Evolutionary conservation across 768 basidiomycete genomes (phyloP).

Genomic region (Boletus coccyginus): DNA sequence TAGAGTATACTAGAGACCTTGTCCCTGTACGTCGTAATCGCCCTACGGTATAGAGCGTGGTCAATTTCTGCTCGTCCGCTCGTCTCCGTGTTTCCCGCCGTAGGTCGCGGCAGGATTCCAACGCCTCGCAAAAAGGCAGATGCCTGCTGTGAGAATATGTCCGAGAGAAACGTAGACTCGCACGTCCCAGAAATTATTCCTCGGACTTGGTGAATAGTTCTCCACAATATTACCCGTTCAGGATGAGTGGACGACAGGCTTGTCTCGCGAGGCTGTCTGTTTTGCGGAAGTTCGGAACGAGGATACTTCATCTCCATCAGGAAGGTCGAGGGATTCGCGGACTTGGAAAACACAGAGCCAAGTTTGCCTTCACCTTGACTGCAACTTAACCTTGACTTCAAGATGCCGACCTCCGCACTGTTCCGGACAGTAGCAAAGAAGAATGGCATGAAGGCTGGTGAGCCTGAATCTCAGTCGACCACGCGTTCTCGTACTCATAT

Average conservation of each 20-base stretch:
- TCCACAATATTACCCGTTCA: neutral
- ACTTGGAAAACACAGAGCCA: slow-evolving; percentile 3
- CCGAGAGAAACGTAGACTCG: neutral
- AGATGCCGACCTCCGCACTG: slow-evolving; percentile 2
- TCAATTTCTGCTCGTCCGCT: too few relatives aligned
- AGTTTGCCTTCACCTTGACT: too few relatives aligned
- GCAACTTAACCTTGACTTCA: neutral
- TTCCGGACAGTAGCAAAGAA: slow-evolving; percentile 13
- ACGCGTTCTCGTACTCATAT: neutral
- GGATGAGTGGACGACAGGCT: neutral
- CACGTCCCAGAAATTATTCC: neutral
- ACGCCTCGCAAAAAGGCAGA: neutral
- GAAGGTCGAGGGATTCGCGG: slow-evolving; percentile 10
- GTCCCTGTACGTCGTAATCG: too few relatives aligned
- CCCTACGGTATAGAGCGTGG: too few relatives aligned
- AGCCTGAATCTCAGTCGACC: neutral
- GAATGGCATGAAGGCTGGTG: slow-evolving; percentile 10
- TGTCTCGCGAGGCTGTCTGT: neutral
- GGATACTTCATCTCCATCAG: slow-evolving; percentile 3
- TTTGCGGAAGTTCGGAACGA: neutral
- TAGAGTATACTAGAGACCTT: too few relatives aligned
- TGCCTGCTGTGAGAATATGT: neutral
- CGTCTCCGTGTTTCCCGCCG: too few relatives aligned
- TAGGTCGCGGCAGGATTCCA: too few relatives aligned
- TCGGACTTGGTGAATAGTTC: neutral